Evolutionary conservation across 2,329 filamentous ascomycete genomes (phyloP), one percentile per base, ranked within the genome.

Genomic region (Acephala macrosclerotiorum): DNA sequence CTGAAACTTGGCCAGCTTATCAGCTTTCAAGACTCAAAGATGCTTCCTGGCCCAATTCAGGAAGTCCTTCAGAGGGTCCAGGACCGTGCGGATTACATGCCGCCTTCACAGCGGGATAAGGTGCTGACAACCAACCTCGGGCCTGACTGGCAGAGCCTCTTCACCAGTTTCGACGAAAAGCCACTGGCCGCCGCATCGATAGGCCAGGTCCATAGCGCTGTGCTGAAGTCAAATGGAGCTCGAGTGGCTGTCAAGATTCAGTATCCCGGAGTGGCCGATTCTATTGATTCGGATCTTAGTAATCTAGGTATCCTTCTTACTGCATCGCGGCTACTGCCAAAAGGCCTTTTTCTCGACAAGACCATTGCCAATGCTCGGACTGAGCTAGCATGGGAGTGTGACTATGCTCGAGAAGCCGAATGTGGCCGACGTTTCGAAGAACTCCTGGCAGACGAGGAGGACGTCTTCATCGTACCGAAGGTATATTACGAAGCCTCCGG

Each of bases 61-160:
- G 87, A 95, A 74, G 93, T 99, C 1, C 82, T 99, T 14, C 94
- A 97, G 76, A 89, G 96, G 6, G 96, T 99, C 0, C 96, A 99
- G 77, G 96, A 99, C 77, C 90, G 93, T 64, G 96, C 96, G 45
- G 95, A 99, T 78, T 99, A 98, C 78, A 99, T 99, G 96, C 96
- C 96, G 0, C 87, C 93, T 2, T 97, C 90, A 77, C 96, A 99
- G 78, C 90, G 96, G 12, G 90, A 99, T 77, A 89, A 90, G 66
- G 95, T 99, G 0, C 85, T 99, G 7, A 79, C 83, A 0, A 83
- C 86, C 5, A 97, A 97, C 73, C 85, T 99, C 0, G 96, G 96
- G 0, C 75, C 87, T 0, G 85, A 95, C 61, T 99, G 96, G 96
- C 87, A 93, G 58, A 87, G 93, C 1, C 80, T 97, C 0, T 99